A percentile compares a stretch with the other conserved stretches of the same genome.
phyloP scores from a whole-genome alignment of 2,329 filamentous ascomycete species.

The Diaporthe caulivora region DNA sequence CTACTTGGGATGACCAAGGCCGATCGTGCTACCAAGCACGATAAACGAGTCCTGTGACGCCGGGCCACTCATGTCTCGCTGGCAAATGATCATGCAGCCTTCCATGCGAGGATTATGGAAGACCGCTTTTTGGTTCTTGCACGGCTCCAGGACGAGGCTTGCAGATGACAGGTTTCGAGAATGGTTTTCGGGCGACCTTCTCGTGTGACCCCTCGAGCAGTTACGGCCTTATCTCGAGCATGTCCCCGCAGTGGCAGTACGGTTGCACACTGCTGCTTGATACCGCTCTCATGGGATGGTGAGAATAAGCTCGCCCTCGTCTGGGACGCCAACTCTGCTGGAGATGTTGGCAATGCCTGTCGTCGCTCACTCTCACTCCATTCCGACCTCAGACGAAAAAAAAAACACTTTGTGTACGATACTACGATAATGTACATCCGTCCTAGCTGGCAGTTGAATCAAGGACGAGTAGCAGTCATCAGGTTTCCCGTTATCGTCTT shows the following conservation, averaged over 20 bases:
- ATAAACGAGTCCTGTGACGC: conserved; percentile 37
- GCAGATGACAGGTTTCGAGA: conserved; percentile 44
- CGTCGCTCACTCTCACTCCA: not conserved
- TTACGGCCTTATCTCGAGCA: conserved; percentile 45
- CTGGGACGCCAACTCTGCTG: not conserved
- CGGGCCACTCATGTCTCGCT: conserved; percentile 37
- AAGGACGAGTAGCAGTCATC: too few species aligned
- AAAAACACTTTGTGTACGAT: not conserved
- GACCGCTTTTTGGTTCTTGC: conserved; percentile 1
- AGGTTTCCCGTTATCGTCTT: not conserved
- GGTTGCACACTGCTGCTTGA: conserved; percentile 25
- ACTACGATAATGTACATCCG: not conserved
- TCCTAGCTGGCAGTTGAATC: not conserved
- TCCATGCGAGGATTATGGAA: conserved; percentile 35
- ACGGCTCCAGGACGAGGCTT: conserved; percentile 39
- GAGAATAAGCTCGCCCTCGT: not conserved
- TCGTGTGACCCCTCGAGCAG: conserved; percentile 10
- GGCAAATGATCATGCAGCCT: conserved; percentile 35
- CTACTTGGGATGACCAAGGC: conserved; percentile 51
- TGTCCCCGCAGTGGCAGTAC: conserved; percentile 3
- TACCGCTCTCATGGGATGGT: conserved; percentile 21
- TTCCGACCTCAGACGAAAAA: not conserved
- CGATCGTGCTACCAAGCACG: conserved; percentile 45
- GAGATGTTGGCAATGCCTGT: not conserved
- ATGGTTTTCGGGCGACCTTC: conserved; percentile 28